A percentile compares a stretch with the other conserved stretches of the same genome.
phyloP scores from a whole-genome alignment of 2,329 filamentous ascomycete species.

The Fusarium mundagurra region DNA sequence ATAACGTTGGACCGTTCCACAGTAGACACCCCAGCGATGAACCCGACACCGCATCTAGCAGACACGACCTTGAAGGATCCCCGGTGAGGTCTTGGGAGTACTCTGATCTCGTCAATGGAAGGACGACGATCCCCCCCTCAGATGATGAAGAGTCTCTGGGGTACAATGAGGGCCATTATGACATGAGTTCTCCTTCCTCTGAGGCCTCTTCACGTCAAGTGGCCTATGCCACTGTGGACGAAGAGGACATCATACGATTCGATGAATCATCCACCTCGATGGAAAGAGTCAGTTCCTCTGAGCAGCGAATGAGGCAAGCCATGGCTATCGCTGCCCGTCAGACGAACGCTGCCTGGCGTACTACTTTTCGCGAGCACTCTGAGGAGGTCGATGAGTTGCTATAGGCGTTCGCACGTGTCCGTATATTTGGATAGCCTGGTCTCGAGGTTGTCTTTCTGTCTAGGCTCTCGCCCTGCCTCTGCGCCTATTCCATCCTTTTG shows the following conservation, averaged over 20 bases:
- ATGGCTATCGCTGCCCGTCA: not conserved
- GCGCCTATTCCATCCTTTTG: too few species aligned
- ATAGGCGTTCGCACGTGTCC: not conserved
- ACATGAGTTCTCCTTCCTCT: not conserved
- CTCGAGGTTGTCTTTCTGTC: rapidly evolving
- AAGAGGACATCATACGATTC: rapidly evolving
- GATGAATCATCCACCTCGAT: not conserved
- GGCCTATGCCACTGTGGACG: rapidly evolving
- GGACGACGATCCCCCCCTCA: rapidly evolving
- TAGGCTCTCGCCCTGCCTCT: not conserved
- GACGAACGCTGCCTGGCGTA: not conserved
- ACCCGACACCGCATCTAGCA: not conserved
- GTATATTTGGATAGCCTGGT: not conserved
- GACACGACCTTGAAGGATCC: rapidly evolving
- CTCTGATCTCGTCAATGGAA: too few species aligned
- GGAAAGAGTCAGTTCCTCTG: not conserved
- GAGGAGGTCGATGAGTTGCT: not conserved
- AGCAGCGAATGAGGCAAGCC: not conserved
- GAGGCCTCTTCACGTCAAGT: rapidly evolving
- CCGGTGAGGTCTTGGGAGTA: not conserved
- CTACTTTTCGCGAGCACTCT: not conserved
- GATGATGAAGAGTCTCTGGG: not conserved
- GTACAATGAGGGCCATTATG: not conserved
- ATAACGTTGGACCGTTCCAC: not conserved
- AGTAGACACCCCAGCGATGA: not conserved